Evolutionary conservation across 164 flowering plant genomes (phyloP).

Genomic region (Stephania japonica): DNA sequence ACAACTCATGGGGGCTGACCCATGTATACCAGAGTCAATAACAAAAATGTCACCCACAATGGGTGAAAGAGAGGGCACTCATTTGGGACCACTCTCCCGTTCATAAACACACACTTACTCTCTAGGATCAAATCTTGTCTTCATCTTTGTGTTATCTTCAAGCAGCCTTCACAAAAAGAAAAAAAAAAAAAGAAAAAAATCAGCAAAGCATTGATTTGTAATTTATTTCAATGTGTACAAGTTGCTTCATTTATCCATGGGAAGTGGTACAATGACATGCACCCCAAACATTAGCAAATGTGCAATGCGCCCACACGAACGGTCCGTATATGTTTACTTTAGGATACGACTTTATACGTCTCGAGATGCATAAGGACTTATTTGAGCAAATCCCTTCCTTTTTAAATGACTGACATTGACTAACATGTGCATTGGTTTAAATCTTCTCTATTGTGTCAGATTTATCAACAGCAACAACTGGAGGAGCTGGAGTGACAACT

Average conservation of each 20-base stretch:
- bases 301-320: too few relatives aligned
- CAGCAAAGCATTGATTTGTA: too few relatives aligned
- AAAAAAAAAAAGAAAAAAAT: too few relatives aligned
- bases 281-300: background rate
- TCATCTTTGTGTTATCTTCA: background rate
- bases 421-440: background rate
- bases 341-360: too few relatives aligned
- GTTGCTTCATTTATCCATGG: background rate
- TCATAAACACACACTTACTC: too few relatives aligned
- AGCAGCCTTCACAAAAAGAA: too few relatives aligned
- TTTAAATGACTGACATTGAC: too few relatives aligned
- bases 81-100: background rate
- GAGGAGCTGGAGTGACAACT: conserved; percentile 27
- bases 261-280: background rate
- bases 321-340: too few relatives aligned
- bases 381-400: too few relatives aligned
- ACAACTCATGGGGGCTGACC: background rate
- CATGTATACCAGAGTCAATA: background rate
- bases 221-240: background rate
- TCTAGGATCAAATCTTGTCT: background rate
- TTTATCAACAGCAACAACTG: conserved; percentile 32
- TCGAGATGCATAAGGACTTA: too few relatives aligned
- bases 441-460: conserved; percentile 22
- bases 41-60: background rate
- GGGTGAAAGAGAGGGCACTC: background rate